A percentile compares a stretch with the other conserved stretches of the same genome.
These are phyloP conservation scores for Taphrina populina DNA, from an alignment of 1,139 yeast species.

Conservation along the genomic window DNA sequence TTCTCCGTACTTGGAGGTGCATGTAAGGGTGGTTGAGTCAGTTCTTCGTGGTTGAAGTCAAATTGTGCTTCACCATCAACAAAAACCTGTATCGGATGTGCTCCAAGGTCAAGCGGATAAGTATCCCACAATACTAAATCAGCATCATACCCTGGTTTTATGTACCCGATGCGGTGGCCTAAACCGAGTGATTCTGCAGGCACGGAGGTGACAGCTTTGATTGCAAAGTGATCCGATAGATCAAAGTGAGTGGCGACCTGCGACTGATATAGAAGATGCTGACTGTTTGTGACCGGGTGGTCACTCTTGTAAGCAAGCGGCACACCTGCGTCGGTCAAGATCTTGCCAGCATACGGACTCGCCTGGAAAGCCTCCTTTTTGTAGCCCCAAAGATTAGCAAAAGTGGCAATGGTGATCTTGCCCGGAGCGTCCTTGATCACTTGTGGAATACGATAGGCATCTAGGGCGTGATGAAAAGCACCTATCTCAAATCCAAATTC, in stretches of 20 bases:
- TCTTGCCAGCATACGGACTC: conserved; percentile 23
- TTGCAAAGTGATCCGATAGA: conserved; percentile 11
- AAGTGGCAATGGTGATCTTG: conserved; percentile 18
- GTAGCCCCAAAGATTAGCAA: conserved; percentile 22
- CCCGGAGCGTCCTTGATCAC: conserved; percentile 10
- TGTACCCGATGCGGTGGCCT: conserved; percentile 14
- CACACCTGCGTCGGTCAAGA: conserved; percentile 13
- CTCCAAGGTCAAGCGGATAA: conserved; percentile 22
- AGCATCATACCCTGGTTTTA: conserved; percentile 24
- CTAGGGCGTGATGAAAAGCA: conserved; percentile 21
- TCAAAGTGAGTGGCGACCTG: conserved; percentile 11
- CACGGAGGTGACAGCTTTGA: conserved; percentile 19
- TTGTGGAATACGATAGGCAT: conserved; percentile 18
- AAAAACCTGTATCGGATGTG: conserved; percentile 21
- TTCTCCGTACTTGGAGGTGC: neutral
- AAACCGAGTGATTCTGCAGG: conserved; percentile 21
- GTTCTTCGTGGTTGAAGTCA: conserved; percentile 11
- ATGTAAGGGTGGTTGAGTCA: neutral
- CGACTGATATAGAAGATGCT: conserved; percentile 14
- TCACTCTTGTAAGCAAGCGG: conserved; percentile 26
- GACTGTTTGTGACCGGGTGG: conserved; percentile 18
- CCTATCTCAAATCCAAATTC: conserved; percentile 23
- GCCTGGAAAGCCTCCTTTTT: conserved; percentile 23
- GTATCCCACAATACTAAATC: conserved; percentile 21
- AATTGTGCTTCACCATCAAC: conserved; percentile 20